Evolutionary conservation across 305 asterid species (phyloP), one percentile per base, ranked within the genome.

Genomic region (Salvia sclarea): DNA sequence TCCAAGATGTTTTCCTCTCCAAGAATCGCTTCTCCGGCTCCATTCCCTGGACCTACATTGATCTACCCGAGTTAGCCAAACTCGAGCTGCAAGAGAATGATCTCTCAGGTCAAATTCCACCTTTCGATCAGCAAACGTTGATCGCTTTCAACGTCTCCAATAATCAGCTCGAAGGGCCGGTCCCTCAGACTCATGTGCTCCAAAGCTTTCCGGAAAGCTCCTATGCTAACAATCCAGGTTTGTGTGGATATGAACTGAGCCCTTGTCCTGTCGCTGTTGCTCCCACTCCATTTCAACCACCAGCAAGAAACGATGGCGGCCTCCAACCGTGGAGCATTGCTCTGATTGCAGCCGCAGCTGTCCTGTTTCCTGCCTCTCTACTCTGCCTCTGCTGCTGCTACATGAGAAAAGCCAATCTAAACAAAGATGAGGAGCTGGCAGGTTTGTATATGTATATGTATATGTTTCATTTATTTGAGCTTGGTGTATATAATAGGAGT

Each of bases 61-160:
- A 83, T 10, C 71, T 89, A 1, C 80, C 80, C 1, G 65, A 56
- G 33, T 43, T 89, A 17, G 50, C 69, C 21, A 53, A 57, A 45
- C 57, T 86, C 30, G 90, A 85, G 80, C 84, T 89, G 13, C 87
- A 86, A 71, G 75, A 73, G 17, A 89, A 89, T 67, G 55, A 44
- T 7, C 80, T 89, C 37, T 78, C 80, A 10, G 96, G 91, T 59
- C 11, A 70, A 69, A 77, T 89, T 37, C 96, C 96, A 11, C 85
- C 94, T 3, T 85, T 86, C 56, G 17, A 85, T 81, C 91, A 89
- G 70, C 76, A 60, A 22, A 66, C 76, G 0, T 54, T 89, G 37
- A 52, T 67, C 7, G 81, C 44, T 37, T 85, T 86, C 69, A 85
- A 86, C 45, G 87, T 89, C 8, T 89, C 94, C 2, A 59, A 63